phyloP scores from a whole-genome alignment of 805 yeast genomes.

The Nakazawaea sp. region DNA sequence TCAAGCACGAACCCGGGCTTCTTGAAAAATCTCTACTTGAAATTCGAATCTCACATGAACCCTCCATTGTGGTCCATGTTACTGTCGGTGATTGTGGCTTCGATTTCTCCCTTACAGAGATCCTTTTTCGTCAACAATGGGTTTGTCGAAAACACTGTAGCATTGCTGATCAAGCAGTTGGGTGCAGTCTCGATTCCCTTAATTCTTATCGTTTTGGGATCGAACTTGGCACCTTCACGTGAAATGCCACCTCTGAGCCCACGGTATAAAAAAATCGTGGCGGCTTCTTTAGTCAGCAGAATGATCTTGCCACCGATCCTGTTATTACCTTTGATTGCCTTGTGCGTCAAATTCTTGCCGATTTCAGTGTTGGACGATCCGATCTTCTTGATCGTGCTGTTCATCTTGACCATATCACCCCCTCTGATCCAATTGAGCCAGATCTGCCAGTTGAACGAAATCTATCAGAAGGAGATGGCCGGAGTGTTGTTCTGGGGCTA shows the following conservation, averaged over 20 bases:
- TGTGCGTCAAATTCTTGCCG: conserved; percentile 55
- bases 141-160: conserved; percentile 58
- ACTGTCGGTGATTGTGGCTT: conserved; percentile 60
- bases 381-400: conserved; percentile 69
- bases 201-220: conserved; percentile 68
- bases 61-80: conserved; percentile 83
- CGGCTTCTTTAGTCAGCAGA: conserved; percentile 67
- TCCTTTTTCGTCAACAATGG: conserved; percentile 53
- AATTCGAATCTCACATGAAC: conserved; percentile 47
- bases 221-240: conserved; percentile 64
- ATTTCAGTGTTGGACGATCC: conserved; percentile 76
- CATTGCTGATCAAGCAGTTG: conserved; percentile 55
- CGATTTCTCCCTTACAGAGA: conserved; percentile 50
- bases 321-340: conserved; percentile 59
- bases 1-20: not conserved
- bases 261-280: conserved; percentile 53
- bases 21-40: conserved; percentile 10
- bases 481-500: conserved; percentile 81
- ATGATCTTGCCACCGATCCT: conserved; percentile 73
- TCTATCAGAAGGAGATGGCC: conserved; percentile 77
- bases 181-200: conserved; percentile 76
- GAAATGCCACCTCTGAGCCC: conserved; percentile 63
- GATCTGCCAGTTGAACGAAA: conserved; percentile 68
- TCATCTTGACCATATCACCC: conserved; percentile 69
- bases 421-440: conserved; percentile 83